Conservation (phyloP, 306 rosid genomes). For the Cucumis melo region DNA sequence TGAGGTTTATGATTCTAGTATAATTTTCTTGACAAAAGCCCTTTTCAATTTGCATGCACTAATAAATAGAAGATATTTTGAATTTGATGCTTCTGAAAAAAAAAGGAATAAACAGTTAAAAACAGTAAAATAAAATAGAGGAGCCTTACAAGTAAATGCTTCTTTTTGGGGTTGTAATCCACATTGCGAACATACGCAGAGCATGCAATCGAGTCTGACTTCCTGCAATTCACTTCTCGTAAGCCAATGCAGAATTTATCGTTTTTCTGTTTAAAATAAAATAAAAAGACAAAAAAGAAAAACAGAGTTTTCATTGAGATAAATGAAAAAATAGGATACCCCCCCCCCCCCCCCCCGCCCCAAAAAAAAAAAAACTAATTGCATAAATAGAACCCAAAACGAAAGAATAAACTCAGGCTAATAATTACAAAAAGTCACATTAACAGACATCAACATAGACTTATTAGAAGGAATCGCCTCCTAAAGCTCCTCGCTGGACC, state of each 20-base stretch:
- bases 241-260: conserved; percentile 4
- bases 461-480: background rate
- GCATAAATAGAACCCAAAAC: too few relatives aligned
- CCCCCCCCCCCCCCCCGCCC: too few relatives aligned
- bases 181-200: conserved; percentile 58
- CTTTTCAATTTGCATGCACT: background rate
- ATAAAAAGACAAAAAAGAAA: too few relatives aligned
- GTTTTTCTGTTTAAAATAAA: too few relatives aligned
- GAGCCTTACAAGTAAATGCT: conserved; percentile 66
- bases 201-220: conserved; percentile 57
- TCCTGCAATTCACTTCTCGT: conserved; percentile 45
- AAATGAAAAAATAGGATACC: background rate
- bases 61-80: background rate
- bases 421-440: too few relatives aligned
- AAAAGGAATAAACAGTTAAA: background rate
- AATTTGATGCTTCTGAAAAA: background rate
- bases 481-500: background rate
- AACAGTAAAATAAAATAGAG: background rate
- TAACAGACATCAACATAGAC: background rate
- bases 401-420: background rate
- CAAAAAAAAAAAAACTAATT: too few relatives aligned
- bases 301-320: background rate
- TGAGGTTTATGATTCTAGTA: background rate
- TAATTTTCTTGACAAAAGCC: background rate
- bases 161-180: conserved; percentile 61